A percentile compares a stretch with the other conserved stretches of the same genome.
Conservation (phyloP, 805 yeast species). For the Metschnikowia henanensis region DNA sequence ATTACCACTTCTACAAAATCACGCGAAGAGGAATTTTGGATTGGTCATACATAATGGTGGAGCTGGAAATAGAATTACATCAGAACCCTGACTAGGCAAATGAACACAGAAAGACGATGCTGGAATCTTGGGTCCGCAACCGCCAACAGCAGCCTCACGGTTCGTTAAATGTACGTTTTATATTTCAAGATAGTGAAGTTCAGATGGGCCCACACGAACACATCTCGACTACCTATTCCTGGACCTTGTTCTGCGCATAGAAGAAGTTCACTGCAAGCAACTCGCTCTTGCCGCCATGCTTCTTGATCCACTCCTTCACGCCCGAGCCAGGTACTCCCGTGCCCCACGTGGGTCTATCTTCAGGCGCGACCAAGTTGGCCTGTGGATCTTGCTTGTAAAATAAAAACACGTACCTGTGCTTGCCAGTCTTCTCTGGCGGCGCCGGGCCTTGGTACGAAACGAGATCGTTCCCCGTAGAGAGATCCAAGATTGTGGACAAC, state of each 20-base stretch:
- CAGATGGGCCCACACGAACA: background rate
- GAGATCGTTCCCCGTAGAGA: slow-evolving; percentile 40
- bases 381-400: slow-evolving; percentile 65
- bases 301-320: slow-evolving; percentile 68
- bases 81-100: too few species aligned
- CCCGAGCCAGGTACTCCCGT: slow-evolving; percentile 81
- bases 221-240: slow-evolving; percentile 8
- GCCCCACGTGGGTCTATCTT: slow-evolving; percentile 79
- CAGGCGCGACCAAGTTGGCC: slow-evolving; percentile 42
- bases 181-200: too few species aligned
- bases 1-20: too few species aligned
- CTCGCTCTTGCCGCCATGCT: slow-evolving; percentile 52
- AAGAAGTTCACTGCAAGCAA: slow-evolving; percentile 82
- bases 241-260: slow-evolving; percentile 60
- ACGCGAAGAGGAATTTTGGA: too few species aligned
- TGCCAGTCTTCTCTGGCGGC: slow-evolving; percentile 86
- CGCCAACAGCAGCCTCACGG: too few species aligned
- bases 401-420: slow-evolving; percentile 82
- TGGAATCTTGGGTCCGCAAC: too few species aligned
- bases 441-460: slow-evolving; percentile 77
- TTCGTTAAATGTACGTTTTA: too few species aligned
- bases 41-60: too few species aligned
- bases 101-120: too few species aligned
- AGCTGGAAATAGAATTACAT: too few species aligned
- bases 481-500: slow-evolving; percentile 35